Evolutionary conservation across 768 basidiomycete genomes (phyloP).

Genomic region (Udeniomyces megalosporus): DNA sequence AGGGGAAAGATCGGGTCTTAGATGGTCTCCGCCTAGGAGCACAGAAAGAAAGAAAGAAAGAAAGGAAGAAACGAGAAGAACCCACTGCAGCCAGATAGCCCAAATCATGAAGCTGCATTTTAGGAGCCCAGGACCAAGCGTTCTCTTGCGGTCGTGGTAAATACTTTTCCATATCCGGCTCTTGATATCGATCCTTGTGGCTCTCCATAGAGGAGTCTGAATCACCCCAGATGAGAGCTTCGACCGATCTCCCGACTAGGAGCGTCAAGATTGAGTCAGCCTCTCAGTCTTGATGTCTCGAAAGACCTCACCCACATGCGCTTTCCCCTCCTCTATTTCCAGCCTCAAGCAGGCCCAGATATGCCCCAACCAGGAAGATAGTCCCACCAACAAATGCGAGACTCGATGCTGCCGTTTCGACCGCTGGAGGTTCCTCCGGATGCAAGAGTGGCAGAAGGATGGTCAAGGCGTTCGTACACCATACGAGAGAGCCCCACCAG

Average conservation of each 20-base stretch:
- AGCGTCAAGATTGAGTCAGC: too few species aligned
- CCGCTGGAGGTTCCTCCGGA: not conserved
- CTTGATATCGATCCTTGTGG: too few species aligned
- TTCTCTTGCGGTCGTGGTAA: not conserved
- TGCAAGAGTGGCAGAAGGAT: conserved; percentile 1
- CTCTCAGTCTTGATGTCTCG: too few species aligned
- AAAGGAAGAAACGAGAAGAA: not conserved
- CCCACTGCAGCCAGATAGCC: conserved; percentile 1
- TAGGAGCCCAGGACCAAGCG: not conserved
- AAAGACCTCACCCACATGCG: too few species aligned
- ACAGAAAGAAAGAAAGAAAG: not conserved
- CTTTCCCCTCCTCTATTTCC: conserved; percentile 19
- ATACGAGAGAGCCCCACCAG: conserved; percentile 3
- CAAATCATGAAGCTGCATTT: not conserved
- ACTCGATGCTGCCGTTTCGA: conserved; percentile 31
- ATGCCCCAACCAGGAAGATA: conserved; percentile 43
- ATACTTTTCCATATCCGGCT: not conserved
- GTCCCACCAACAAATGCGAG: conserved; percentile 44
- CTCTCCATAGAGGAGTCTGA: too few species aligned
- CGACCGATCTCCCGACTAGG: not conserved
- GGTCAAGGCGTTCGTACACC: conserved; percentile 7
- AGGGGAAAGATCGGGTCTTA: not conserved
- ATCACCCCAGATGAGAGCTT: too few species aligned
- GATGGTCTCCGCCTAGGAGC: too few species aligned
- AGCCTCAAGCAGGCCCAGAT: conserved; percentile 42